Conservation (phyloP, 495 filamentous ascomycete species). For the Penicillium canariense region DNA sequence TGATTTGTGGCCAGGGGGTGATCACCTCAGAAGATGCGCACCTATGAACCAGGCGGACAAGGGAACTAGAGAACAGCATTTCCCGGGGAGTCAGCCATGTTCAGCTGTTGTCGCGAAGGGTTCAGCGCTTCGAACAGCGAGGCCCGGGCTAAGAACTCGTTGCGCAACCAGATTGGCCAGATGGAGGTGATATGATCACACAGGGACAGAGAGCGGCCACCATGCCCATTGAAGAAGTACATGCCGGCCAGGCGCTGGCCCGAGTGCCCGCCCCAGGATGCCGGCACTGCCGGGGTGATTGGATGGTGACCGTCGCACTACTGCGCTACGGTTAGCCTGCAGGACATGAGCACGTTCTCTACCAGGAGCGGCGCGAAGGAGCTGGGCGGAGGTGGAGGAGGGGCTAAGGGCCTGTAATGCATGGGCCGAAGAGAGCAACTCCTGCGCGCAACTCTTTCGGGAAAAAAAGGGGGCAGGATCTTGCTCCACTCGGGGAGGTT, state of each 20-base stretch:
- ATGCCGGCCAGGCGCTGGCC: constrained; percentile 24
- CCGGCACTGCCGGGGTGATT: constrained; percentile 7
- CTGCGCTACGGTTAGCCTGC: constrained; percentile 3
- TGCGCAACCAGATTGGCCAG: constrained; percentile 6
- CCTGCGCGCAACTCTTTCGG: not conserved
- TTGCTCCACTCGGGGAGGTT: not conserved
- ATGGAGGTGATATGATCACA: constrained; percentile 3
- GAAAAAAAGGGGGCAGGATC: constrained; percentile 2
- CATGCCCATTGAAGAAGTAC: constrained; percentile 19
- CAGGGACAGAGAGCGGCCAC: constrained; percentile 5
- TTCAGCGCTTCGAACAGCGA: too few relatives aligned
- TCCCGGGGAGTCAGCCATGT: too few relatives aligned
- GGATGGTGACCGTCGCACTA: constrained; percentile 1
- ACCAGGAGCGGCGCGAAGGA: too few relatives aligned
- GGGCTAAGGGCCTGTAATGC: not conserved
- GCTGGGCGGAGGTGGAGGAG: not conserved
- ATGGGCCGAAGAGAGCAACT: constrained; percentile 2
- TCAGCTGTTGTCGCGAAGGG: too few relatives aligned
- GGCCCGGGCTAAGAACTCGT: too few relatives aligned
- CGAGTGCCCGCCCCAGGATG: constrained; percentile 16
- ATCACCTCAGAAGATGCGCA: too few relatives aligned
- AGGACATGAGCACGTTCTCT: constrained; percentile 12
- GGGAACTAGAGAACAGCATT: too few relatives aligned
- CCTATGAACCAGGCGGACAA: too few relatives aligned
- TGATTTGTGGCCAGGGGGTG: too few relatives aligned